phyloP scores from a whole-genome alignment of 495 filamentous ascomycete species.

The Hypoxylon lienhwacheense region DNA sequence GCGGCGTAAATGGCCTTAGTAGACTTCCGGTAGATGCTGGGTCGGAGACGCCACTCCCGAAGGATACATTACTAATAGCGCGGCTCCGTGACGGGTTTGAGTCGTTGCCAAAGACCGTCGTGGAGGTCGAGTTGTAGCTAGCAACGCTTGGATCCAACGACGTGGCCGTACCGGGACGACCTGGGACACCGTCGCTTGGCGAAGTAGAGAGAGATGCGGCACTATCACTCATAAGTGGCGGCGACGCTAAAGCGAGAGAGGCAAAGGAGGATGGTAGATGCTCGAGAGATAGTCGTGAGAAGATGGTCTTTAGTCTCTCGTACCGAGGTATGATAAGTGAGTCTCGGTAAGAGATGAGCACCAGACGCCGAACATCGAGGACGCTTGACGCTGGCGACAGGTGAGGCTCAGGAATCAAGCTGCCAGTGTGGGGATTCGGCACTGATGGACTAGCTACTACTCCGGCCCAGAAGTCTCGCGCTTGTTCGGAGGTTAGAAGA shows the following conservation, averaged over 20 bases:
- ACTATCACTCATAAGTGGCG: constrained; percentile 46
- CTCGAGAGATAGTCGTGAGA: constrained; percentile 87
- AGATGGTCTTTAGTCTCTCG: constrained; percentile 82
- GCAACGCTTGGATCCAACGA: constrained; percentile 69
- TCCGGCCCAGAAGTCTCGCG: constrained; percentile 84
- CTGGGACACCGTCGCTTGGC: constrained; percentile 29
- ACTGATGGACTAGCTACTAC: constrained; percentile 42
- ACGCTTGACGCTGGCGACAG: constrained; percentile 45
- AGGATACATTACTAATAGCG: constrained; percentile 87
- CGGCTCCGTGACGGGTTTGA: constrained; percentile 64
- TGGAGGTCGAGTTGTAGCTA: constrained; percentile 74
- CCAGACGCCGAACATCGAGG: constrained; percentile 87
- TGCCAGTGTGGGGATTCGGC: constrained; percentile 19
- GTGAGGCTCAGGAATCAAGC: constrained; percentile 31
- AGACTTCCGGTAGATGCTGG: constrained; percentile 47
- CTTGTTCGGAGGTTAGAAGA: constrained; percentile 72
- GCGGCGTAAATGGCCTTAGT: constrained; percentile 57
- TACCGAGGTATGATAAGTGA: constrained; percentile 82
- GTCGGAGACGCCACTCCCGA: constrained; percentile 50
- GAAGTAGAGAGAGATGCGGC: constrained; percentile 47
- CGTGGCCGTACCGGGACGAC: constrained; percentile 67
- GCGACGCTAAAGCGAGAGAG: constrained; percentile 47
- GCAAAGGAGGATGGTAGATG: constrained; percentile 66
- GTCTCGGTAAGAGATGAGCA: constrained; percentile 88
- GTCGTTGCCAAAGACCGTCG: constrained; percentile 65